Evolutionary conservation across 1,284 basidiomycete species (phyloP), one percentile per base, ranked within the genome.

Genomic region (Bjerkandera adusta): DNA sequence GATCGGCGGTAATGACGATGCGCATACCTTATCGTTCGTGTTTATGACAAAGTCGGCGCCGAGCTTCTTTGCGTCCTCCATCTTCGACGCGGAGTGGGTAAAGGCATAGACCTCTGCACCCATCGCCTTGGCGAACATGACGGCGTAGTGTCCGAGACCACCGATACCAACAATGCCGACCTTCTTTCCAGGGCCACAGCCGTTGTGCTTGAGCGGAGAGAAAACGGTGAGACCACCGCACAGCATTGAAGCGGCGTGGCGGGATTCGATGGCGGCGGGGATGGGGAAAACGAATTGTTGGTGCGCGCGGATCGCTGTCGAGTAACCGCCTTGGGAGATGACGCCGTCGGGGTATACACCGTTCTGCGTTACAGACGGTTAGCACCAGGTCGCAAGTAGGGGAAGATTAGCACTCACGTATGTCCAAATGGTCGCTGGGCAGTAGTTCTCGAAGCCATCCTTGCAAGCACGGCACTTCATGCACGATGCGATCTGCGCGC

Each of bases 251-350:
- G 68, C 68, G 12, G 67, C 81, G 48, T 79, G 64, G 48, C 76
- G 75, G 2, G 76, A 72, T 32, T 72, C 64, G 45, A 89, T 63
- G 11, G 58, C 70, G 4, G 85, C 76, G 1, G 86, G 85, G 42
- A 90, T 77, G 12, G 76, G 73, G 66, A 88, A 86, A 37, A 85
- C 83, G 60, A 83, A 89, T 50, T 73, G 76, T 57, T 85, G 72
- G 55, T 85, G 77, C 0, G 77, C 82, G 39, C 84, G 77, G 51
- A 85, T 77, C 51, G 73, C 76, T 25, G 79, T 82, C 4, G 79
- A 74, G 67, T 85, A 88, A 6, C 87, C 86, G 42, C 79, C 81
- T 50, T 75, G 69, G 46, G 72, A 69, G 58, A 74, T 67, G 15
- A 73, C 68, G 8, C 77, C 77, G 53, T 77, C 79, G 41, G 70